Conservation (phyloP, 495 filamentous ascomycete species). For the Stereocaulon alpinum region DNA sequence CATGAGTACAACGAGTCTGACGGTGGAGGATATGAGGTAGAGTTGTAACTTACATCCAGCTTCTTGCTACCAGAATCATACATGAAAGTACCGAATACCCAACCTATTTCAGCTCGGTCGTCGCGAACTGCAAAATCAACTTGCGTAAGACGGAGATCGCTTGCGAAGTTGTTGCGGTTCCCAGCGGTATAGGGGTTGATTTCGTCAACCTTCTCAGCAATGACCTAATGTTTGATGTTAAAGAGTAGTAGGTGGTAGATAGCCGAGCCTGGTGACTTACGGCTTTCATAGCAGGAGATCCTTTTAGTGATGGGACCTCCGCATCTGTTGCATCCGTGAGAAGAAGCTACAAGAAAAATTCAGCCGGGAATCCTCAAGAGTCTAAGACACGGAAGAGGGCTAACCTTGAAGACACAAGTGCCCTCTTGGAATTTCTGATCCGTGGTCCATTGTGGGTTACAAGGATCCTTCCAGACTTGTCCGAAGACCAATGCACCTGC, state of each 20-base stretch:
- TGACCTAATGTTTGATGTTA: too few species aligned
- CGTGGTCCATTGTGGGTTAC: constrained; percentile 1
- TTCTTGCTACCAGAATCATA: constrained; percentile 3
- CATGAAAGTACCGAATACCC: constrained; percentile 12
- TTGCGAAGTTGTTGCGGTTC: neutral
- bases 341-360: too few species aligned
- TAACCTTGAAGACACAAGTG: neutral
- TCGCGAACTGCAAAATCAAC: constrained; percentile 2
- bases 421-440: neutral
- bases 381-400: too few species aligned
- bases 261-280: too few species aligned
- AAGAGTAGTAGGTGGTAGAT: too few species aligned
- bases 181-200: neutral
- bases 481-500: neutral
- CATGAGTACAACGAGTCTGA: neutral
- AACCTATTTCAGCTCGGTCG: neutral
- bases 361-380: too few species aligned
- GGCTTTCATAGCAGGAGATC: too few species aligned
- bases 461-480: neutral
- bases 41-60: neutral
- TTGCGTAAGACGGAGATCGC: neutral
- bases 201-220: too few species aligned
- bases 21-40: neutral
- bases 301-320: too few species aligned
- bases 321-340: too few species aligned